Base-by-base conservation (phyloP, 768 basidiomycete species). In the Macrocybe gigantea region DNA sequence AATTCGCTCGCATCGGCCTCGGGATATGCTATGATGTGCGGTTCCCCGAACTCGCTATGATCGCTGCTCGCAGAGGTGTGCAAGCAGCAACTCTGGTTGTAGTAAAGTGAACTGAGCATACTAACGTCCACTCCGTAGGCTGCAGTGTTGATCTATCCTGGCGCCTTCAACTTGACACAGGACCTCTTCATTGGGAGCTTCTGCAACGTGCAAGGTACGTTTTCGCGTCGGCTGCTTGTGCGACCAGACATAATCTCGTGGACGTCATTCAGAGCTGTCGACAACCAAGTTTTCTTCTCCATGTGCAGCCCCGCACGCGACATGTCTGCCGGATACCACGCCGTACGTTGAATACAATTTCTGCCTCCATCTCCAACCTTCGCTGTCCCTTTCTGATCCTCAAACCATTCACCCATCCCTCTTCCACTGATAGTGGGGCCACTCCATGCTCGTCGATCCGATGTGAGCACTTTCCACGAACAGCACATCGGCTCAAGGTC, bases 291-390 rank as follows among this genome's bases (percentile, higher is more conserved):
- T n/a, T 99, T 80, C 68, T 80, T 97, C 52, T 78, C 88, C 1
- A 95, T 94, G 92, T 95, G 93, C 61, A 96, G 93, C 48, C 93
- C 94, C 31, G 95, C 96, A 2, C 79, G 94, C 15, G 85, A 95
- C 54, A 59, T 85, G 55, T 80, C 68, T 7, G 88, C 91, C 13
- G 75, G 75, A 11, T 98, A 98, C 64, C 92, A 96, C 60, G 93
- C 95, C 48, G 88, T 91, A 55, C 54, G 85, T 22, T 69, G 31
- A 22, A 33, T 13, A 30, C 50, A 7, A 38, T 13, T 44, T 39
- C 44, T 33, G 32, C 7, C 46, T 22, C 22, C 22, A 22, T 22
- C 22, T 4, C 22, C 22, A 22, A 2, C 22, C 4, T 22, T 22
- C 22, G 4, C 22, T 22, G 22, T 22, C 22, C 22, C 22, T 22